Evolutionary conservation across 352 stramenopile species (phyloP).

Genomic region (Phytophthora megakarya): DNA sequence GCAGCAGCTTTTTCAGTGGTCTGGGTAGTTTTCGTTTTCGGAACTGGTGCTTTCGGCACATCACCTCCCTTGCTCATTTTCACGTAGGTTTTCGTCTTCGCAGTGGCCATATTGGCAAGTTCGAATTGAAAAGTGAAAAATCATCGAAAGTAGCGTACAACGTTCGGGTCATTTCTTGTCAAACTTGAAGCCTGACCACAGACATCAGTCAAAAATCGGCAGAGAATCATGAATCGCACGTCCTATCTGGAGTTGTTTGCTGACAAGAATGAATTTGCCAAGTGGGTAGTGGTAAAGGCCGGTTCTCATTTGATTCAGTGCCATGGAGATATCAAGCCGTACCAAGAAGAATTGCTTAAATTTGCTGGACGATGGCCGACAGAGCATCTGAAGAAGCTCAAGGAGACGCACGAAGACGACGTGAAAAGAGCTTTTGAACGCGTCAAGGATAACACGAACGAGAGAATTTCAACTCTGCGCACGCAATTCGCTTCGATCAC

Average conservation of each 20-base stretch:
- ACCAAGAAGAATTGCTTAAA: conserved; percentile 40
- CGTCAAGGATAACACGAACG: conserved; percentile 10
- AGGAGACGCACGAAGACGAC: conserved; percentile 19
- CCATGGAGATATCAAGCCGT: conserved; percentile 19
- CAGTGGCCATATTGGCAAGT: conserved; percentile 6
- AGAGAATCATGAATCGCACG: conserved; percentile 28
- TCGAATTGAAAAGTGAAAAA: conserved; percentile 8
- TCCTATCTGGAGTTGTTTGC: conserved; percentile 31
- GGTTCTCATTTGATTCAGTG: conserved; percentile 14
- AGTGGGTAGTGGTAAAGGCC: conserved; percentile 37
- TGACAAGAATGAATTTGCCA: conserved; percentile 40
- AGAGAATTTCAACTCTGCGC: conserved; percentile 24
- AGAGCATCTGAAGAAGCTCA: conserved; percentile 24
- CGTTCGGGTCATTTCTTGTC: conserved; percentile 6
- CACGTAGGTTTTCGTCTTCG: not conserved
- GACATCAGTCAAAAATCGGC: conserved; percentile 7
- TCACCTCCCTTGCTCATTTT: conserved; percentile 4
- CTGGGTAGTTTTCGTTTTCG: not conserved
- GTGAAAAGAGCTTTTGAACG: not conserved
- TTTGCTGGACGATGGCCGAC: conserved; percentile 36
- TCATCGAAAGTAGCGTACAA: not conserved
- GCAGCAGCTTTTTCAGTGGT: not conserved
- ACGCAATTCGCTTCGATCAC: conserved; percentile 35
- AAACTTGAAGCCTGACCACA: not conserved
- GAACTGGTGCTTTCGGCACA: not conserved